Base-by-base conservation (phyloP, 1,284 basidiomycete species). In the Tremellales sp. region DNA sequence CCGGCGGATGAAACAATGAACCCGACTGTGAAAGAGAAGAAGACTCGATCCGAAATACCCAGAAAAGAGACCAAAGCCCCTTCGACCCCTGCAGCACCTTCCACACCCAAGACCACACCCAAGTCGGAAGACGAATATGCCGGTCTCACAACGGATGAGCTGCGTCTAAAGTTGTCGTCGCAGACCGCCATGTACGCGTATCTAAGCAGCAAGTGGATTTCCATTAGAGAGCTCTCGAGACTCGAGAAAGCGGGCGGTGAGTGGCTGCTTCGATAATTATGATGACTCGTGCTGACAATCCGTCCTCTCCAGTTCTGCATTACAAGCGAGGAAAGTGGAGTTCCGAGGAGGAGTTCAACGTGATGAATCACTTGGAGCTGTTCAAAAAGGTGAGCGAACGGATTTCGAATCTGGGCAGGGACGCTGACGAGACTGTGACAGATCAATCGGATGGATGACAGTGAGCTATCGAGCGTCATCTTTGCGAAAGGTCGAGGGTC, bases 241-340 rank as follows among this genome's bases (percentile, higher is more conserved):
- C 46, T 70, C 22, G 63, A 68, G 43, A 53, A 48, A n/a, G 51
- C 53, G 10, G 66, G 66, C 3, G 51, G 66, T 69, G 48, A 56
- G 66, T 63, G 0, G 10, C 28, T 24, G 9, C 13, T n/a, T 35
- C 16, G 21, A 8, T 31, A 12, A 26, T n/a, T 8, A 22, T 10
- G 35, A 8, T 19, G 25, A 13, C 12, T 13, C 14, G 10, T 26
- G 18, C 44, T 26, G 31, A 26, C 9, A 31, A 16, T 10, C 10
- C 16, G 29, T 31, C 10, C 10, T 16, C 29, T 31, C 16, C 39
- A 69, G 68, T 68, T 27, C 32, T 70, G 27, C 51, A 34, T 3
- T 63, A 60, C 50, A 63, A 61, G 42, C 58, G 58, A 26, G 68
- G 68, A 7, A 63, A 60, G 33, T 63, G 64, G 33, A 49, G 53